Conservation (phyloP, 441 rosid genomes). For the Pelargonium australe region DNA sequence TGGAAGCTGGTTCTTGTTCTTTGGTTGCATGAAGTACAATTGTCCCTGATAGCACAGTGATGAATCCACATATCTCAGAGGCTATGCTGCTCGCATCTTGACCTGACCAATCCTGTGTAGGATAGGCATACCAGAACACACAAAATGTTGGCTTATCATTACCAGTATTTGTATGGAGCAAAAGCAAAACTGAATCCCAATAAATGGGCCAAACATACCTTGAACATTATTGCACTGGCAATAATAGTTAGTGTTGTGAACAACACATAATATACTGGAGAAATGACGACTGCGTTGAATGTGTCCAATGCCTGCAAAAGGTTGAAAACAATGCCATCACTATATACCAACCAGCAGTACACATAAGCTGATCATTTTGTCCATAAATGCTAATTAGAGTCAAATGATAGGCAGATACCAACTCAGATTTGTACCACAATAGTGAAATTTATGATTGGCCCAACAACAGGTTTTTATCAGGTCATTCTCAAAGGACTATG, state of each 20-base stretch:
- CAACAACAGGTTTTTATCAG: too few relatives aligned
- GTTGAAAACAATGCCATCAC: background rate
- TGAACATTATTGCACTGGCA: constrained; percentile 70
- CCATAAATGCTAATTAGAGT: too few relatives aligned
- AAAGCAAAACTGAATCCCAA: constrained; percentile 12
- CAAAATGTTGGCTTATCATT: constrained; percentile 5
- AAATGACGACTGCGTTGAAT: constrained; percentile 58
- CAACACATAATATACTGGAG: constrained; percentile 67
- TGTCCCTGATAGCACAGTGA: constrained; percentile 65
- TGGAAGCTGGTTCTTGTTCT: constrained; percentile 48
- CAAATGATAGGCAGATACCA: too few relatives aligned
- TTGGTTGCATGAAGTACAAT: constrained; percentile 62
- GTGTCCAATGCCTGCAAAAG: constrained; percentile 55
- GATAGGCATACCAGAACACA: background rate
- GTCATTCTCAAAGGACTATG: too few relatives aligned
- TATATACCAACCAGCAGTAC: background rate
- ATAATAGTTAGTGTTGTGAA: constrained; percentile 61
- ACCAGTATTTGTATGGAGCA: background rate
- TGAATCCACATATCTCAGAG: constrained; percentile 70
- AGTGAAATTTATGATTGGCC: too few relatives aligned
- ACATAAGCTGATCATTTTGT: too few relatives aligned
- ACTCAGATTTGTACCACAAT: too few relatives aligned
- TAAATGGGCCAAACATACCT: constrained; percentile 30
- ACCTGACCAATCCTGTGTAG: constrained; percentile 63
- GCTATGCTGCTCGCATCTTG: constrained; percentile 52